Evolutionary conservation across 2,329 filamentous ascomycete genomes (phyloP).

Genomic region (Atkinsonella texensis): DNA sequence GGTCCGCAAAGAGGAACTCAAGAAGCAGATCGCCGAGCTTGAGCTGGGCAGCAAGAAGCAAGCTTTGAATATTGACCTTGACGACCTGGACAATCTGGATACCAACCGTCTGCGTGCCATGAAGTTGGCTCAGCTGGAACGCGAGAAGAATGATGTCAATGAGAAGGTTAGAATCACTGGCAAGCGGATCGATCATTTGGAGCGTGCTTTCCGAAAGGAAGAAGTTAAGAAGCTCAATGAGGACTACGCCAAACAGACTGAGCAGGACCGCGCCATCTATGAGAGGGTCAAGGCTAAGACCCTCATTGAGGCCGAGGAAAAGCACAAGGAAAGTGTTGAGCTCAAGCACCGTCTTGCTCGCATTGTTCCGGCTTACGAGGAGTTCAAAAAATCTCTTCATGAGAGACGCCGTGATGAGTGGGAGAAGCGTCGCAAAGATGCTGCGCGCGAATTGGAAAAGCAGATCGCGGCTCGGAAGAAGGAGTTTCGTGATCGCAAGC

Average conservation of each 20-base stretch:
- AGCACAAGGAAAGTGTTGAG: constrained; percentile 85
- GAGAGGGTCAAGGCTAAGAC: constrained; percentile 68
- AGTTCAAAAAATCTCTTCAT: constrained; percentile 70
- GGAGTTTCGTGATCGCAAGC: constrained; percentile 72
- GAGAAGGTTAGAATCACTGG: constrained; percentile 84
- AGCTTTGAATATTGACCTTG: constrained; percentile 58
- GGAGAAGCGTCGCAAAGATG: constrained; percentile 82
- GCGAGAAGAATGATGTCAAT: constrained; percentile 92
- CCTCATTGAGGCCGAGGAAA: constrained; percentile 66
- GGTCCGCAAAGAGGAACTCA: constrained; percentile 84
- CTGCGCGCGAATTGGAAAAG: constrained; percentile 85
- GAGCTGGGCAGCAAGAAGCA: constrained; percentile 65
- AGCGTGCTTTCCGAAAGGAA: constrained; percentile 92
- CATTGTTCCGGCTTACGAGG: constrained; percentile 73
- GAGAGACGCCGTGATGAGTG: constrained; percentile 90
- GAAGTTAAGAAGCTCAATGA: constrained; percentile 81
- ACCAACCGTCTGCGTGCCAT: constrained; percentile 83
- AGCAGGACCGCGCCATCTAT: constrained; percentile 67
- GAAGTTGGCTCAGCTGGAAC: constrained; percentile 91
- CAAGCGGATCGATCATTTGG: constrained; percentile 93
- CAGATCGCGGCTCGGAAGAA: constrained; percentile 81
- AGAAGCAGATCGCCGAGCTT: constrained; percentile 83
- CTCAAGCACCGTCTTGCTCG: constrained; percentile 86
- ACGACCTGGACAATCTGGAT: constrained; percentile 77
- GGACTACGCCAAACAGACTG: constrained; percentile 75